Evolutionary conservation across 352 stramenopile genomes (phyloP), one percentile per base, ranked within the genome.

Genomic region (Globisporangium paddicum): DNA sequence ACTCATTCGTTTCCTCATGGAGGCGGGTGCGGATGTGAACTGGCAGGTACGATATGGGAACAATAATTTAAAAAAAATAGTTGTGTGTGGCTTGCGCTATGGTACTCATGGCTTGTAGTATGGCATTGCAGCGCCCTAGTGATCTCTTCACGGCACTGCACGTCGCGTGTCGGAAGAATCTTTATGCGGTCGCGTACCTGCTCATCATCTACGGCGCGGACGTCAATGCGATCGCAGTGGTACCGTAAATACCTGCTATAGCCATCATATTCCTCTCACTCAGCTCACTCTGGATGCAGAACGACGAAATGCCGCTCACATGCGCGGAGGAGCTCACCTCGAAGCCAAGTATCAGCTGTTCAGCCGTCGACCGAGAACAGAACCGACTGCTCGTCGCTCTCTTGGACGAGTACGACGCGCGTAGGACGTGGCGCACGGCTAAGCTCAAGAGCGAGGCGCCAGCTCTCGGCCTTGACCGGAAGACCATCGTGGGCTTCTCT

Each of bases 171-270:
- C 34, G 49, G 45, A 82, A 82, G 47, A 86, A 80, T 34, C 61
- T 90, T 53, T 89, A 75, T 52, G 65, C 62, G 19, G 69, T 89
- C 48, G 73, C 73, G 13, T 81, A 87, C 49, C 32, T 93, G 40
- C 69, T 93, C 28, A 59, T 93, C 23, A 53, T 90, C 30, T 89
- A 83, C 58, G 82, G 76, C 5, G 81, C 80, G 0, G 82, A 93
- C 55, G 77, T 89, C 9, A 93, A 93, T 40, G 77, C 82, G 9
- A 77, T 90, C 48, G 81, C 82, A 13, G 51, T 65, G 53, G 82
- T 90, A 49, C 28, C 1, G 23, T 47, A 3, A n/a, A n/a, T 3
- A 25, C 8, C 16, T 47, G 26, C 14, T 16, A 13, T 25, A 55
- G 45, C 21, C 37, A 35, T 46, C 19, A n/a, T n/a, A n/a, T n/a